A percentile compares a stretch with the other conserved stretches of the same genome.
phyloP scores from a whole-genome alignment of 2,329 filamentous ascomycete species.

The Botrytis paeoniae region DNA sequence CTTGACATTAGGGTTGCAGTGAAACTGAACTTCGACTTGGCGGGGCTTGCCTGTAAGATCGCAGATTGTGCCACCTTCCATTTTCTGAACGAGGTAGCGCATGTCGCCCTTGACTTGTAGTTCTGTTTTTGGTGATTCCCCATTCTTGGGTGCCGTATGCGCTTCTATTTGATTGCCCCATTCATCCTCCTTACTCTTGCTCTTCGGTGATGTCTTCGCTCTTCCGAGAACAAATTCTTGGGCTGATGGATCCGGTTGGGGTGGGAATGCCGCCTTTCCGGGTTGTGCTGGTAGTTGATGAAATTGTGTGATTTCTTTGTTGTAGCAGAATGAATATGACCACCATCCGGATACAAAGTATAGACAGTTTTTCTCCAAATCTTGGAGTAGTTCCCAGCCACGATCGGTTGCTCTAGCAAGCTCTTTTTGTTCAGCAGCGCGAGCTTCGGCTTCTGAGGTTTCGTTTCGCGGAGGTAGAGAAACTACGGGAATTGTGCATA shows the following conservation, averaged over 20 bases:
- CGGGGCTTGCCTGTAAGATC: constrained; percentile 67
- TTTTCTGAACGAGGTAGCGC: constrained; percentile 65
- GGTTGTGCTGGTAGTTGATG: constrained; percentile 63
- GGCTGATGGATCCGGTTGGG: constrained; percentile 61
- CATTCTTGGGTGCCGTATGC: constrained; percentile 28
- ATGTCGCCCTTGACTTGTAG: constrained; percentile 64
- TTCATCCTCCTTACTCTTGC: constrained; percentile 38
- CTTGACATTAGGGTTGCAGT: constrained; percentile 60
- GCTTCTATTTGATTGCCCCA: constrained; percentile 36
- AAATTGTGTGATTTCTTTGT: constrained; percentile 68
- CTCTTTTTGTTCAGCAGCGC: constrained; percentile 62
- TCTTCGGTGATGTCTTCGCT: constrained; percentile 40
- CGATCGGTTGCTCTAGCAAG: constrained; percentile 63
- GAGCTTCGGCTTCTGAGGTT: constrained; percentile 48
- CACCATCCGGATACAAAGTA: constrained; percentile 73
- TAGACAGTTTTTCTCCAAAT: constrained; percentile 66
- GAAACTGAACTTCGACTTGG: constrained; percentile 61
- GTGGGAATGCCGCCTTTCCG: constrained; percentile 60
- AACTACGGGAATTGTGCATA: constrained; percentile 64
- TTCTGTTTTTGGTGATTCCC: constrained; percentile 42
- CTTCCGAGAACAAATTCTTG: constrained; percentile 62
- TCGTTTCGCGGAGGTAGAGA: constrained; percentile 46
- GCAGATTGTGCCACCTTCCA: constrained; percentile 64
- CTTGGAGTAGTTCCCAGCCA: constrained; percentile 64
- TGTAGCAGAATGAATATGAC: constrained; percentile 75